Percentiles rank a stretch among this genome's conserved stretches.
phyloP scores from a whole-genome alignment of 2,329 filamentous ascomycete genomes.

The Penicillium sp. region DNA sequence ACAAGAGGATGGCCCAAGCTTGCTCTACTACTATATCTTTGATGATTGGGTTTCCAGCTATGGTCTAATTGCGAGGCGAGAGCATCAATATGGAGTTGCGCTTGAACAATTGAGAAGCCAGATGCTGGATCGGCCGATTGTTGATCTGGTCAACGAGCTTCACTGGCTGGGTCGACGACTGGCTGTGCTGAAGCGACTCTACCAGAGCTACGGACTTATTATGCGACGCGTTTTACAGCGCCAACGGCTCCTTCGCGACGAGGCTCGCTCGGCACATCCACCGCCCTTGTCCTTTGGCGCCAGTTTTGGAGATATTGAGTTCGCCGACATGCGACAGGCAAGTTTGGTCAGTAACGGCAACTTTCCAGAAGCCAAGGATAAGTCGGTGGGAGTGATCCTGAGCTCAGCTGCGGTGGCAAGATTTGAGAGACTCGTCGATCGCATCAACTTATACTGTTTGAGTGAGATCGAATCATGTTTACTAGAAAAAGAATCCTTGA shows the following conservation, averaged over 20 bases:
- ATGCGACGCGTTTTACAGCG: constrained; percentile 61
- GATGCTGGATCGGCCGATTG: constrained; percentile 55
- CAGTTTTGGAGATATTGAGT: constrained; percentile 29
- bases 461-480: constrained; percentile 64
- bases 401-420: constrained; percentile 54
- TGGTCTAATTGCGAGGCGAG: constrained; percentile 57
- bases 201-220: constrained; percentile 61
- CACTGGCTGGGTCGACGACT: constrained; percentile 63
- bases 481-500: constrained; percentile 68
- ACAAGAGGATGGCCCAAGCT: constrained; percentile 55
- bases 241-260: constrained; percentile 42
- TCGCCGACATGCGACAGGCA: constrained; percentile 42
- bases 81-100: constrained; percentile 50
- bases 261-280: constrained; percentile 27
- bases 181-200: constrained; percentile 61
- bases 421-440: constrained; percentile 60
- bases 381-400: constrained; percentile 42
- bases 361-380: constrained; percentile 18
- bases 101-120: constrained; percentile 53
- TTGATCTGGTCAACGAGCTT: constrained; percentile 50
- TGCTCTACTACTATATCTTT: constrained; percentile 68
- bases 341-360: constrained; percentile 26
- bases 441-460: constrained; percentile 62
- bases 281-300: constrained; percentile 20
- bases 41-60: constrained; percentile 67